Evolutionary conservation across 805 yeast species (phyloP).

Genomic region (Jamesozyma hellenica): DNA sequence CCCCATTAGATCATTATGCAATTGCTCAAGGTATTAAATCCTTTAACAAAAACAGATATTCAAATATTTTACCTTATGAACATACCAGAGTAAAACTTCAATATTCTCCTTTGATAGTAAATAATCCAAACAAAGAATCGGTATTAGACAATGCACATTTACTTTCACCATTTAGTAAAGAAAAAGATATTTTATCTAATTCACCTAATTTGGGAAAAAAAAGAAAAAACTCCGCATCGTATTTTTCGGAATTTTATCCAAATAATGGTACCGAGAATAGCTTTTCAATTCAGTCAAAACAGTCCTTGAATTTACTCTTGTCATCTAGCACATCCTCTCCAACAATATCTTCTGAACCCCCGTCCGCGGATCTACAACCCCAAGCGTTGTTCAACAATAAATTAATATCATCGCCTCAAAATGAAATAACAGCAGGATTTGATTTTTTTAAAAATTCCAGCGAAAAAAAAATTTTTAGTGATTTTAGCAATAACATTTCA

Average conservation of each 20-base stretch:
- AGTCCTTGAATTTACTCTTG: not conserved
- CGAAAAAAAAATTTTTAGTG: no score
- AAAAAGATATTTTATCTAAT: not conserved
- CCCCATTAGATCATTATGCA: constrained; percentile 26
- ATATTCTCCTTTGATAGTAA: constrained; percentile 21
- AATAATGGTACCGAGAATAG: not conserved
- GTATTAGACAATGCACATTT: not conserved
- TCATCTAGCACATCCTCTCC: not conserved
- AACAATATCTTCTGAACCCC: not conserved
- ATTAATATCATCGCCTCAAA: no score
- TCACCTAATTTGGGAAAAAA: not conserved
- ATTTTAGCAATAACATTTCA: no score
- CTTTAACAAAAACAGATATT: constrained; percentile 73
- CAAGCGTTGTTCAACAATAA: no score
- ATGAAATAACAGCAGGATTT: no score
- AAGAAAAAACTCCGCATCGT: constrained; percentile 2
- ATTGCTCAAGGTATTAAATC: constrained; percentile 68
- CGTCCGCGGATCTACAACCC: not conserved
- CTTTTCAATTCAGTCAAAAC: not conserved
- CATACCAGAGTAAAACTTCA: constrained; percentile 59
- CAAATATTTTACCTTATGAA: constrained; percentile 77
- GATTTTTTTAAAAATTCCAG: no score
- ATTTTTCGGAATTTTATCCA: not conserved
- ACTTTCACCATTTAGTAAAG: not conserved
- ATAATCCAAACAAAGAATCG: not conserved